These are phyloP conservation scores for Solanum acaule DNA, from an alignment of 257 asterid species.

Conservation along the genomic window DNA sequence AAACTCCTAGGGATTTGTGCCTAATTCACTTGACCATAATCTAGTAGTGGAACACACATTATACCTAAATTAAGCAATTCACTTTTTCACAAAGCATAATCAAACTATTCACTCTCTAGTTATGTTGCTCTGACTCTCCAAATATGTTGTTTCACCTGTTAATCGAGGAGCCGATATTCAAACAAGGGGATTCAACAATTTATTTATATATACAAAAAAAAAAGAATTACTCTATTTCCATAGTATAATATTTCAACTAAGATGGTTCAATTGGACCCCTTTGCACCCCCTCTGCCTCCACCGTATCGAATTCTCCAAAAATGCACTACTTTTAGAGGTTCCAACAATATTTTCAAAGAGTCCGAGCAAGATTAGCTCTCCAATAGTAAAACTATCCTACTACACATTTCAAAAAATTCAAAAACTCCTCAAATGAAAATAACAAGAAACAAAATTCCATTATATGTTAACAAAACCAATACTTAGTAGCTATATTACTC, in stretches of 20 bases:
- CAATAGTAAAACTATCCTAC: not conserved
- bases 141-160: not conserved
- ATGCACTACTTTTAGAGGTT: not conserved
- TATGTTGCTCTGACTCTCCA: not conserved
- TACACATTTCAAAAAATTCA: not conserved
- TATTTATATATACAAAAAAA: too few species aligned
- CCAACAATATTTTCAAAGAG: not conserved
- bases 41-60: not conserved
- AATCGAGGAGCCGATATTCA: not conserved
- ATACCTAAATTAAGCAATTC: not conserved
- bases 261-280: not conserved
- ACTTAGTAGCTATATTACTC: not conserved
- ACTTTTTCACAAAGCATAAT: not conserved
- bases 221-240: too few species aligned
- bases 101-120: not conserved
- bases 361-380: not conserved
- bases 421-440: not conserved
- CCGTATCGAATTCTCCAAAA: not conserved
- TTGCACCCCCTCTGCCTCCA: not conserved
- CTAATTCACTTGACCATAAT: not conserved
- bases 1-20: not conserved
- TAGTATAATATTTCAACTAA: too few species aligned
- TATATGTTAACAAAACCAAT: not conserved
- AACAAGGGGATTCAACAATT: not conserved
- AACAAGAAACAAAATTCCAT: not conserved